phyloP scores from a whole-genome alignment of 257 asterid genomes.

The Solanum etuberosum region DNA sequence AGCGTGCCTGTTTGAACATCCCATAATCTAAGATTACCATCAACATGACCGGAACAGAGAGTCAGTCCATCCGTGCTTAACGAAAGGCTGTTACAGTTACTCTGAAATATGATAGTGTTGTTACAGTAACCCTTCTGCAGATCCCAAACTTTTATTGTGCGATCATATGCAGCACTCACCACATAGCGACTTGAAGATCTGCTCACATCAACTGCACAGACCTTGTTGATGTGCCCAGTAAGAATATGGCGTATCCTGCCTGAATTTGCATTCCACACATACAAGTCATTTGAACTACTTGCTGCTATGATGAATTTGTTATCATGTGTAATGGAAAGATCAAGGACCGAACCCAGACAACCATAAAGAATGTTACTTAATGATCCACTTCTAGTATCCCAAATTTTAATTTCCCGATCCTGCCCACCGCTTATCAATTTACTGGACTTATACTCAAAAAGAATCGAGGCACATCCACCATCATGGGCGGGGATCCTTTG shows the following conservation, averaged over 20 bases:
- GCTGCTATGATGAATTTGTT: conserved; percentile 74
- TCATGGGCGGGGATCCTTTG: conserved; percentile 84
- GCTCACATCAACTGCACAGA: conserved; percentile 83
- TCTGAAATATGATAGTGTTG: conserved; percentile 61
- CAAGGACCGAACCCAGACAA: conserved; percentile 70
- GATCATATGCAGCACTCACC: conserved; percentile 87
- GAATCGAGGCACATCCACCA: conserved; percentile 69
- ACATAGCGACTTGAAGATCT: conserved; percentile 57
- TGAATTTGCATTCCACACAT: conserved; percentile 62
- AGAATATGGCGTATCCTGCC: conserved; percentile 70
- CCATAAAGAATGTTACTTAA: conserved; percentile 42
- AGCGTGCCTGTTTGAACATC: conserved; percentile 73
- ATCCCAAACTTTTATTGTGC: conserved; percentile 93
- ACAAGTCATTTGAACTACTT: conserved; percentile 58
- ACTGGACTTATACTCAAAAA: conserved; percentile 54
- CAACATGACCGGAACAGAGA: conserved; percentile 74
- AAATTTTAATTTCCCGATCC: conserved; percentile 61
- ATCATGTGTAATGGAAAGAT: conserved; percentile 66
- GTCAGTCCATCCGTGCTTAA: conserved; percentile 84
- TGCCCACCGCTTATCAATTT: conserved; percentile 82
- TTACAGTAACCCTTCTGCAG: conserved; percentile 73
- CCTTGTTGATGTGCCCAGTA: conserved; percentile 85
- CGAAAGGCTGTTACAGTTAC: conserved; percentile 77
- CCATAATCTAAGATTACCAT: conserved; percentile 86
- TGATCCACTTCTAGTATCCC: conserved; percentile 71